Percentiles rank a stretch among this genome's conserved stretches.
These are phyloP conservation scores for Mycena filopes DNA, from an alignment of 768 basidiomycete genomes.

Conservation along the genomic window DNA sequence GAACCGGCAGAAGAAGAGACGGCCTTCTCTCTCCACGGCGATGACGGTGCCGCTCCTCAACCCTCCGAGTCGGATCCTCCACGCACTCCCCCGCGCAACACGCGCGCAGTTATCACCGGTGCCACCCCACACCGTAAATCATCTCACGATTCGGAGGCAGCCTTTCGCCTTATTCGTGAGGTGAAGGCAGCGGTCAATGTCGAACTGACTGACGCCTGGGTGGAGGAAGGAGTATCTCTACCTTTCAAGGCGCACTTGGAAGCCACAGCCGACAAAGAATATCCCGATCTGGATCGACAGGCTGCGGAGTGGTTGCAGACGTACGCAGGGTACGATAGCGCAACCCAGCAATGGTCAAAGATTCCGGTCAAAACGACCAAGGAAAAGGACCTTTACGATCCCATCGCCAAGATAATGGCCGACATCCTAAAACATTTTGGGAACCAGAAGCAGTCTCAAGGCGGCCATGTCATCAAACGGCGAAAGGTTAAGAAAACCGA, in stretches of 20 bases:
- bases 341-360: not conserved
- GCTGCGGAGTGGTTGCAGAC: not conserved
- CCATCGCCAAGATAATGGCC: not conserved
- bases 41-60: too few relatives aligned
- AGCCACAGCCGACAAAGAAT: not conserved
- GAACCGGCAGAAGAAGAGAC: too few relatives aligned
- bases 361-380: not conserved
- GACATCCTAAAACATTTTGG: constrained; percentile 1
- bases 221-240: not conserved
- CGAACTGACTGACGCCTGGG: constrained; percentile 3
- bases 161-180: too few relatives aligned
- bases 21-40: too few relatives aligned
- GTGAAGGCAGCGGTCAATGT: not conserved
- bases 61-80: too few relatives aligned
- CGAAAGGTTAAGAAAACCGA: not conserved
- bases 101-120: too few relatives aligned
- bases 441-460: not conserved
- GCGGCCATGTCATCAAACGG: not conserved
- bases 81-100: too few relatives aligned
- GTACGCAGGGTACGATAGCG: not conserved
- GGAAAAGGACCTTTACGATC: constrained; percentile 1
- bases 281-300: not conserved
- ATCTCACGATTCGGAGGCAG: too few relatives aligned
- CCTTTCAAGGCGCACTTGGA: not conserved
- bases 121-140: too few relatives aligned